Base-by-base conservation (phyloP, 2,329 filamentous ascomycete genomes). In the Amesomyces nigricolor region DNA sequence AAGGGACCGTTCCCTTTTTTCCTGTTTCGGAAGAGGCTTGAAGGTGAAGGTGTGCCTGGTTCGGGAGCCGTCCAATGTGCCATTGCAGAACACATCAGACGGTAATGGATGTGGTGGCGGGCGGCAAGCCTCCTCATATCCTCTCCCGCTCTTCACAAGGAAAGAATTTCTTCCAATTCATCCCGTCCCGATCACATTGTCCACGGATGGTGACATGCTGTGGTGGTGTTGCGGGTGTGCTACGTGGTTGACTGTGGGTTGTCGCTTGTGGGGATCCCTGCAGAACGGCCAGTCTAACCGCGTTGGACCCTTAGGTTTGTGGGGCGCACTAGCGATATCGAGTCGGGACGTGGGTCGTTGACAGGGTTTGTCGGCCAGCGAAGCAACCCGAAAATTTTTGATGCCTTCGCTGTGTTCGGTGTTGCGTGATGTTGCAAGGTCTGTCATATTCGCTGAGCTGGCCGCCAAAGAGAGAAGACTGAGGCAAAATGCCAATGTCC, bases 211-310 rank as follows among this genome's bases (percentile, higher is more conserved):
- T 58, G 58, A 17, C 48, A 26, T 53, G 37, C 45, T 30, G 50
- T 49, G 6, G 50, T 54, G 51, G 52, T 58, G 56, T 52, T 53
- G 53, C 47, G 47, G 50, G 57, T 48, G 56, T 68, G 69, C 69
- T 70, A 71, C 70, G 70, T 72, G 70, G 68, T 65, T 68, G 63
- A 60, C 69, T 67, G 66, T 64, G 68, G 70, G 68, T 65, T 68
- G 63, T 61, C 62, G 67, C 59, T 61, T 62, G 57, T 57, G 55
- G 60, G 56, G 59, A 63, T 58, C 58, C 63, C 52, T 63, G 61
- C 60, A 63, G 49, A 39, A 52, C 54, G 51, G 43, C 51, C 49
- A 50, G 54, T 52, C 59, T 53, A 59, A 42, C 58, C 58, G 42
- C 32, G 40, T 47, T 35, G 46, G 56, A 49, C 48, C 48, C 40